Evolutionary conservation across 371 early-diverging fungal genomes (phyloP), one percentile per base, ranked within the genome.

Genomic region (Mucor plumbeus): DNA sequence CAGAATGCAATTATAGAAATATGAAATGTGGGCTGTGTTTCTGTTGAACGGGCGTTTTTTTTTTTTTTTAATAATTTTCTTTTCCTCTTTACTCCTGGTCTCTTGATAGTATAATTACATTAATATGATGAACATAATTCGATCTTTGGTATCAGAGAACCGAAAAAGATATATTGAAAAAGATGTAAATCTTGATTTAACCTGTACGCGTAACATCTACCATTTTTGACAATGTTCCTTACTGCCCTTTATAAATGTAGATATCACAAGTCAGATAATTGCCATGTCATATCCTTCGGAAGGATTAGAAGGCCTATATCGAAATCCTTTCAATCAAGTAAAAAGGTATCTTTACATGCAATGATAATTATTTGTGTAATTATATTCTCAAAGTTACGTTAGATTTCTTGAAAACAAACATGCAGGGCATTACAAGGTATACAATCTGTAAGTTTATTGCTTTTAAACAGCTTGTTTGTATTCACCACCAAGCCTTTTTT

Each of bases 251-350:
- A 26, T 21, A 10, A 39, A 15, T 13, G 9, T 66, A 89, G 90
- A 91, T 65, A 88, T 92, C 61, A 89, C 90, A 0, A 73, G 81
- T 6, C 71, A 74, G 1, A 70, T 92, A 14, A 85, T 92, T 65
- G 92, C 92, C 57, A 92, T 91, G 90, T 85, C 88, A 0, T 90
- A 79, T 59, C 92, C 92, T 14, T 76, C 89, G 15, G 78, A 74
- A 43, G 87, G 85, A 2, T 17, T 88, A n/a, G 92, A 91, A 64
- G 77, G 88, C 5, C 63, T 90, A 7, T 92, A 89, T 67, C 82
- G 92, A 19, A 92, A 92, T 60, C 63, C 84, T 1, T 72, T 83
- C 62, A 59, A 58, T 39, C 83, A 87, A 34, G 91, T 90, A 35
- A 85, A 83, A 71, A 87, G 73, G 90, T 90, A 78, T 68, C 26